Evolutionary conservation across 805 yeast species (phyloP), one percentile per base, ranked within the genome.

Genomic region (Teunomyces gatunensis): DNA sequence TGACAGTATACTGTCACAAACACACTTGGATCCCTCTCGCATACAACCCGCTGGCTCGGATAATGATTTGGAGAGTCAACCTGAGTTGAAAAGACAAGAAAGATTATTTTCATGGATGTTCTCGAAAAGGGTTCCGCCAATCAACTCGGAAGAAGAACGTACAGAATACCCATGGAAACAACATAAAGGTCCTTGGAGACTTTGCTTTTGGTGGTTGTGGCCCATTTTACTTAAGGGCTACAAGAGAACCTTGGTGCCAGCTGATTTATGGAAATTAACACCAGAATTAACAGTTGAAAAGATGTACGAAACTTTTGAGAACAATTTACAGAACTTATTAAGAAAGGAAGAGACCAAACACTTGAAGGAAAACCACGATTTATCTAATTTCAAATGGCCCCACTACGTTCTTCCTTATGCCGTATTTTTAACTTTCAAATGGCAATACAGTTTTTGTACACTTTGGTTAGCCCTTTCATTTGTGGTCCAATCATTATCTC

Each of bases 401-500:
- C 47, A 49, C 21, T 55, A 53, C 39, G 58, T 67, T 59, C 53
- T 83, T 3, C 68, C 81, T 0, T 45, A 54, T 18, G 75, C 84
- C 7, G 56, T 83, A 3, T 80, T 72, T 50, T 63, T 65, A 46
- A 79, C 87, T 6, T 82, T 79, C 58, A 68, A 64, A 54, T 61
- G 64, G 55, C 74, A 75, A 39, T 80, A 79, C 55, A 37, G 67
- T 3, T 43, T 67, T 43, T 67, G 78, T 11, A 51, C 77, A 35
- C 3, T 71, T 2, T 73, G 65, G 54, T 76, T 81, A 53, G 64
- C 71, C 0, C 40, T 71, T 3, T 71, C 80, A 1, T 85, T 81
- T 59, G 57, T 71, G 13, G 69, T 75, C 21, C 69, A 71, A 46
- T 81, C 87, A 1, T 67, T 83, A 27, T 80, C 83, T 32, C 91